Evolutionary conservation across 441 rosid genomes (phyloP), one percentile per base, ranked within the genome.

Genomic region (Pelargonium fulgidum): DNA sequence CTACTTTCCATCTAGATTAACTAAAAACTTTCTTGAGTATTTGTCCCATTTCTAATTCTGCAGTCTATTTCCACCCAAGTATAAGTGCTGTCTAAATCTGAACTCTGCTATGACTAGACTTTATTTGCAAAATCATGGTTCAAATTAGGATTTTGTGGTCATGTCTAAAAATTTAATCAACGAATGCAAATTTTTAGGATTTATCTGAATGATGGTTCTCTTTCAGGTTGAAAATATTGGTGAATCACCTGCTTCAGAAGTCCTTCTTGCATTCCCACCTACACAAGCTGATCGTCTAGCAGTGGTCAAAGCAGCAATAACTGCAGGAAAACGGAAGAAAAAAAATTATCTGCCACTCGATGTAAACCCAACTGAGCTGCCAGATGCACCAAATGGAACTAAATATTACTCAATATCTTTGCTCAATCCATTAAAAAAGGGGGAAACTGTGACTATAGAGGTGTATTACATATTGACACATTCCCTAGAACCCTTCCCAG

Each of bases 401-500:
- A 89, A 85, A 63, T 86, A 83, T 78, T 88, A 81, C 68, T 29
- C 79, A 14, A 69, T 91, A 66, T 64, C 82, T 39, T 82, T 95
- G 81, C 76, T 78, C 64, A 89, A 69, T 65, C 87, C 96, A 67
- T 83, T 92, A 73, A 81, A 70, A 3, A 68, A 85, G 0, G 93
- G 90, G 70, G 91, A 85, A 81, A 79, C 90, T 67, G 73, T 81
- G 65, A 83, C 93, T 19, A 66, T 95, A 12, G 99, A 95, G 79
- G 89, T 95, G 75, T 83, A 89, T 16, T 95, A 88, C 81, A 70
- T 85, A 41, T 74, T 89, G 76, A 88, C 98, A 8, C 96, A 89
- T 76, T 88, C 88, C 68, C 80, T 88, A 71, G 97, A 95, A 68
- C 97, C 99, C 78, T 95, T 90, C 79, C 99, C 99, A 0, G 72